Percentiles rank a stretch among this genome's conserved stretches.
These are phyloP conservation scores for Canavalia gladiata DNA, from an alignment of 306 rosid species.

Conservation along the genomic window DNA sequence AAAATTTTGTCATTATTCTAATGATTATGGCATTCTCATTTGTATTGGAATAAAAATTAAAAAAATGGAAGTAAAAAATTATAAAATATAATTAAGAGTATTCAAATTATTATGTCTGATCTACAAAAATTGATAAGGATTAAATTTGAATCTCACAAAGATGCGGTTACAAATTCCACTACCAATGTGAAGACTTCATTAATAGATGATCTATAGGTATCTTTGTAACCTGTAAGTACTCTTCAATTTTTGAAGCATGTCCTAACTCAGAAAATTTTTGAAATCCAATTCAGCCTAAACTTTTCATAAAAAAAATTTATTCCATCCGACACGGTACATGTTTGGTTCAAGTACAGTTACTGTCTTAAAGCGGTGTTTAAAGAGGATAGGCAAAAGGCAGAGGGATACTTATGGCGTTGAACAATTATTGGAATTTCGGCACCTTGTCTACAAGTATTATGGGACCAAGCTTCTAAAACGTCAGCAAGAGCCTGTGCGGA, in stretches of 20 bases:
- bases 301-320: too few species aligned
- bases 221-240: too few species aligned
- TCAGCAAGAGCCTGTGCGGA: constrained; percentile 62
- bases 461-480: constrained; percentile 74
- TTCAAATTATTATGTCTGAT: background rate
- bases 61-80: background rate
- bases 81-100: background rate
- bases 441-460: constrained; percentile 56
- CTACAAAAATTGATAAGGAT: too few species aligned
- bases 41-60: background rate
- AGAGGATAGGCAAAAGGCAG: constrained; percentile 39
- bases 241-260: too few species aligned
- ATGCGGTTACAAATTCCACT: too few species aligned
- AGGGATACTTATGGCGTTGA: constrained; percentile 52
- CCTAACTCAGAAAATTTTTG: too few species aligned
- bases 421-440: constrained; percentile 55
- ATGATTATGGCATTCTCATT: background rate
- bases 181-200: too few species aligned
- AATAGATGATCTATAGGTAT: too few species aligned
- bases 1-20: background rate
- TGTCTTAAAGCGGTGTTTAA: background rate
- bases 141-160: too few species aligned
- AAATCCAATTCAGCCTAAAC: too few species aligned
- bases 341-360: background rate
- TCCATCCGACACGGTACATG: background rate